phyloP scores from a whole-genome alignment of 768 basidiomycete genomes.

The Myochromella boudieri region DNA sequence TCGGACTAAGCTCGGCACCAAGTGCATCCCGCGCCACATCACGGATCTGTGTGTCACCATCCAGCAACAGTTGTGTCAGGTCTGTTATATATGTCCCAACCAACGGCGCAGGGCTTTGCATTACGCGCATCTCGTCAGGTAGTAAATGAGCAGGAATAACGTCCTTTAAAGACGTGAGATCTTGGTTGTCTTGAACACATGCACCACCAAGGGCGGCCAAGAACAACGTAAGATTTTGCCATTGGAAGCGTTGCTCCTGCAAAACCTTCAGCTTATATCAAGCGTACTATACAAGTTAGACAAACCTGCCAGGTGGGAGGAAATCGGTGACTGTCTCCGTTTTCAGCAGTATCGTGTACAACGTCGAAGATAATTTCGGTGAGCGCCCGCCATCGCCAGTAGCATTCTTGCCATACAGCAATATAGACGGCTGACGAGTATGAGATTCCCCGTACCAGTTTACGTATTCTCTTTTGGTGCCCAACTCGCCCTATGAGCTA shows the following conservation, averaged over 20 bases:
- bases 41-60: constrained; percentile 64
- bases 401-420: constrained; percentile 83
- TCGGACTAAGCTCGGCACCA: constrained; percentile 74
- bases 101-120: constrained; percentile 56
- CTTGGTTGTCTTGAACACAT: constrained; percentile 54
- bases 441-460: constrained; percentile 62
- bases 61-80: constrained; percentile 66
- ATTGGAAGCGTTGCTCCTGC: constrained; percentile 75
- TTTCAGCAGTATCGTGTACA: constrained; percentile 30
- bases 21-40: constrained; percentile 81
- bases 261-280: constrained; percentile 2
- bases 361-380: constrained; percentile 55
- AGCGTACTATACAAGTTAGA: background rate
- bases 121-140: constrained; percentile 72
- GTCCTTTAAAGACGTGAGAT: constrained; percentile 47
- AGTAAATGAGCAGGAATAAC: constrained; percentile 57
- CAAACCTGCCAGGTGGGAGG: constrained; percentile 26
- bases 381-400: constrained; percentile 69
- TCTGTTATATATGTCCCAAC: constrained; percentile 67
- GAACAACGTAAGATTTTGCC: constrained; percentile 83
- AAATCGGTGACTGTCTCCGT: constrained; percentile 22
- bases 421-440: constrained; percentile 67
- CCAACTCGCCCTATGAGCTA: constrained; percentile 72
- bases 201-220: constrained; percentile 72
- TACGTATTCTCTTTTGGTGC: constrained; percentile 79